Base-by-base conservation (phyloP, 2,329 filamentous ascomycete species). In the Curvularia sp. region DNA sequence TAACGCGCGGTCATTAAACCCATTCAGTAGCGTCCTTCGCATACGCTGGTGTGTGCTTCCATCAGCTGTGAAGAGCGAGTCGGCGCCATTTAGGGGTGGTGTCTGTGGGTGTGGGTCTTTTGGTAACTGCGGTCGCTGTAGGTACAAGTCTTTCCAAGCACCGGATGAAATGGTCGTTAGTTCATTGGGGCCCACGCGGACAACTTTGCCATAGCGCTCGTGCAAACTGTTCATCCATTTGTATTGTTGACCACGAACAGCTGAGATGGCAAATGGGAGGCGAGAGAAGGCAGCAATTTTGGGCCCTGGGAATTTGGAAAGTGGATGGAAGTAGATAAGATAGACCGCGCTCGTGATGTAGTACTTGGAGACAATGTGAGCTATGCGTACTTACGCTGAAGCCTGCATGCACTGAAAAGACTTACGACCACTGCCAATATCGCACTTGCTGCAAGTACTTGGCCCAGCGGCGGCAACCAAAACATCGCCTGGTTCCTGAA, bases 201-300 rank as follows among this genome's bases (percentile, higher is more conserved):
- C 62, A 13, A 60, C 45, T 42, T 39, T 36, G 19, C 61, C 62
- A 39, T 64, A 63, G 15, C 27, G 47, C 21, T 62, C 30, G 32
- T 64, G 61, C 5, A 61, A 47, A 9, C 49, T 23, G 36, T 53
- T 49, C 34, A 53, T 38, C 55, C 52, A 21, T 42, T 51, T 51
- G 38, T 51, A 42, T 32, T 51, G 49, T n/a, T 51, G 49, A 5
- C 49, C 49, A 18, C 49, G 49, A 10, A 42, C 49, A n/a, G 49
- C 49, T 42, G 49, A 51, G 12, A 51, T 41, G 15, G 49, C 49
- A 42, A 51, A 51, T 41, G 49, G 49, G 12, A 51, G 36, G 18
- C 49, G 55, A 57, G 23, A 57, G 49, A 39, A 57, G 47, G 49
- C 55, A 36, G 46, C 45, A 27, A 34, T 30, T 42, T 51, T 51